phyloP scores from a whole-genome alignment of 768 basidiomycete species.

The Suillus variegatus region DNA sequence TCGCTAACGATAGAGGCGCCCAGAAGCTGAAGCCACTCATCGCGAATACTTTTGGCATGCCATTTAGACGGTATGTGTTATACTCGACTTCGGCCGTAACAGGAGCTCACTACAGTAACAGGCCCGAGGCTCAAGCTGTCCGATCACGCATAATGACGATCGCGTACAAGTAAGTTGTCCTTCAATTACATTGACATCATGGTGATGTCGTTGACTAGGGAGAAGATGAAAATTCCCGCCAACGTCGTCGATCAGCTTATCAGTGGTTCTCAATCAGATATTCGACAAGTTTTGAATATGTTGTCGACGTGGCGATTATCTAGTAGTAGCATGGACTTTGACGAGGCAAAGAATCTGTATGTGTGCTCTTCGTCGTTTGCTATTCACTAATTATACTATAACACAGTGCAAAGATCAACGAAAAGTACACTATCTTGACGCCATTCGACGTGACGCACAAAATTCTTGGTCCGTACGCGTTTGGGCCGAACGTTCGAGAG shows the following conservation, averaged over 20 bases:
- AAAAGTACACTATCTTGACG: conserved; percentile 88
- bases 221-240: conserved; percentile 89
- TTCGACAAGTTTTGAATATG: conserved; percentile 97
- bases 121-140: conserved; percentile 74
- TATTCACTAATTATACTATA: neutral
- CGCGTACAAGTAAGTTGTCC: conserved; percentile 74
- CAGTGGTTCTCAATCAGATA: conserved; percentile 87
- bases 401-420: conserved; percentile 79
- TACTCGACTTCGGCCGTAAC: neutral
- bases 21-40: conserved; percentile 90
- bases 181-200: neutral
- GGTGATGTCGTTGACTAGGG: conserved; percentile 46
- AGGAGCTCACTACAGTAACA: conserved; percentile 28
- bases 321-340: conserved; percentile 79
- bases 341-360: conserved; percentile 89
- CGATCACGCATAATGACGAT: conserved; percentile 90
- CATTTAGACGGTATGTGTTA: conserved; percentile 73
- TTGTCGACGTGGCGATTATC: conserved; percentile 96
- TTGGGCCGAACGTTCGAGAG: conserved; percentile 78
- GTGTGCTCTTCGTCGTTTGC: conserved; percentile 29
- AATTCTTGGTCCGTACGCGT: conserved; percentile 89
- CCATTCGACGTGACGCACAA: conserved; percentile 93
- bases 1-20: conserved; percentile 87
- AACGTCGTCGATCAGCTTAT: conserved; percentile 94
- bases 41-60: conserved; percentile 67